Percentiles rank a stretch among this genome's conserved stretches.
Evolutionary conservation across 805 yeast species (phyloP).

Genomic region (Teunomyces kruisii): DNA sequence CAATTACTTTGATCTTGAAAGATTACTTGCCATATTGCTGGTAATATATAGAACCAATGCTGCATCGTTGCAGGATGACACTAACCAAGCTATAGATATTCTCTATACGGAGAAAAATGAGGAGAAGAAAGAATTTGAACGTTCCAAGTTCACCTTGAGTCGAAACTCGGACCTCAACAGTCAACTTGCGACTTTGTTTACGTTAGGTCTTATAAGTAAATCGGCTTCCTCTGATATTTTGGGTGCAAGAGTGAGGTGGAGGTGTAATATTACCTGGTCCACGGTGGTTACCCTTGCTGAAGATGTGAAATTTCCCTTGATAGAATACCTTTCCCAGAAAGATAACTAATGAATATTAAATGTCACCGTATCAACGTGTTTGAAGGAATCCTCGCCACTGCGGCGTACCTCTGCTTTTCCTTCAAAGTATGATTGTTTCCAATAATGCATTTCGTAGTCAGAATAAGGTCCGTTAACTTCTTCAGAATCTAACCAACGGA

Average conservation of each 20-base stretch:
- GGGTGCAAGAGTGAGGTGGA: conserved; percentile 74
- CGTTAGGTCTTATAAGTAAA: conserved; percentile 51
- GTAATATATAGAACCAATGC: conserved; percentile 56
- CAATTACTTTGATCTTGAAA: conserved; percentile 70
- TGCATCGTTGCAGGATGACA: conserved; percentile 23
- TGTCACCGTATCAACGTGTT: conserved; percentile 20
- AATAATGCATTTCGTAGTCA: conserved; percentile 52
- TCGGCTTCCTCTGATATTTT: conserved; percentile 52
- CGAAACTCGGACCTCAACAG: conserved; percentile 50
- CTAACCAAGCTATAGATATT: conserved; percentile 17
- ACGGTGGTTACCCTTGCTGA: conserved; percentile 58
- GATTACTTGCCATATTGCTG: conserved; percentile 75
- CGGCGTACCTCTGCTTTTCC: conserved; percentile 44
- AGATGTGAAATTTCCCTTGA: conserved; percentile 66
- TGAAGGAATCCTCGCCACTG: conserved; percentile 22
- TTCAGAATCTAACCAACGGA: conserved; percentile 44
- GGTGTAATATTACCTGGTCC: conserved; percentile 70
- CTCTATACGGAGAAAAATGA: conserved; percentile 36
- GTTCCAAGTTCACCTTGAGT: conserved; percentile 35
- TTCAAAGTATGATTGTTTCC: conserved; percentile 52
- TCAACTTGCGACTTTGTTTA: conserved; percentile 58
- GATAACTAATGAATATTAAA: conserved; percentile 14
- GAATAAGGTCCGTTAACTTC: conserved; percentile 52
- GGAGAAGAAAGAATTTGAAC: conserved; percentile 32
- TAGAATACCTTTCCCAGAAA: conserved; percentile 46